Evolutionary conservation across 495 filamentous ascomycete species (phyloP), one percentile per base, ranked within the genome.

Genomic region (Penicillium roqueforti): DNA sequence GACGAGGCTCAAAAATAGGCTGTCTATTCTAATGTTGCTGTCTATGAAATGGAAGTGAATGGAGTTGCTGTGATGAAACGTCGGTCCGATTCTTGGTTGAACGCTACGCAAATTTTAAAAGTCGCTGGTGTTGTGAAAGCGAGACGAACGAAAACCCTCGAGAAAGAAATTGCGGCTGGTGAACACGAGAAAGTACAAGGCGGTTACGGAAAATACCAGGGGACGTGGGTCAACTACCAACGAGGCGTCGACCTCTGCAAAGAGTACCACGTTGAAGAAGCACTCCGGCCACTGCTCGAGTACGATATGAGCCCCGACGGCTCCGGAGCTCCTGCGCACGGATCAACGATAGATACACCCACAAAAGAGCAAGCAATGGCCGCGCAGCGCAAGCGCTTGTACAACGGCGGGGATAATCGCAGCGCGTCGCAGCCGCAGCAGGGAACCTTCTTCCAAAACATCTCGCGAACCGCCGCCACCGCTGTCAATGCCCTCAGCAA

Each of bases 361-460:
- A 98, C 93, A n/a, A 98, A 98, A 68, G 93, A 98, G 71, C 93
- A 98, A 70, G 93, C 93, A 48, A 95, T 97, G 93, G 95, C 93
- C 25, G 95, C 95, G 13, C 91, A 96, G 67, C 78, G 93, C 53
- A 97, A 98, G 66, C 82, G 92, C 52, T 89, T 97, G 62, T 95
- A 88, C 59, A 83, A 83, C 19, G 80, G 80, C 38, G 76, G 83
- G 19, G 85, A 95, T 28, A 84, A 74, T 42, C 84, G 88, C 37
- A 68, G 73, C 18, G 81, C 83, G 58, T 85, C 83, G 31, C 76
- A 87, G 51, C 78, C 83, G 13, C 71, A 80, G 9, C 81, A 83
- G 55, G 91, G 88, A 9, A 96, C 95, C 0, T 93, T 96, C 61
- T 97, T 98, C 73, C 88, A 91, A 61, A 96, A 93, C 63, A 96